Evolutionary conservation across 768 basidiomycete species (phyloP), one percentile per base, ranked within the genome.

Genomic region (Saitozyma sp.): DNA sequence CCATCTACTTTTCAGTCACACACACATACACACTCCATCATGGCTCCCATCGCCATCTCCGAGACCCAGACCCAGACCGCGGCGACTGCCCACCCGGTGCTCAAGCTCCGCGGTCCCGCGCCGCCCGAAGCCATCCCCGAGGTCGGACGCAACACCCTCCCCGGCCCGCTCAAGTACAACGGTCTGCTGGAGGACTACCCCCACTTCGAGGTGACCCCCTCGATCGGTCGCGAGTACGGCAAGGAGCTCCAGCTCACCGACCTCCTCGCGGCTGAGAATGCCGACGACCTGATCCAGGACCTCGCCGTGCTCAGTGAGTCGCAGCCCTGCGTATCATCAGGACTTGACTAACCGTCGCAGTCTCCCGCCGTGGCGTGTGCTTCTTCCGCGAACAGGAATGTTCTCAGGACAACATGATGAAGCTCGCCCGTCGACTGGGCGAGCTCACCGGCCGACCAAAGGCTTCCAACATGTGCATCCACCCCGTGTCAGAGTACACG

Each of bases 191-290:
- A 79, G 50, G 17, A 63, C 29, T 76, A 61, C 58, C 43, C 20
- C 16, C 65, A 69, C 13, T 68, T 69, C 39, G 76, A 80, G 37
- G 63, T 74, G n/a, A 87, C 86, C 2, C 81, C 85, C 2, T 82
- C 83, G 62, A 83, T 87, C 59, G 86, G 86, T n/a, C 84, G 85
- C 8, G 79, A 83, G 43, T 86, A 86, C 76, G 69, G 78, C 68
- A 71, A 77, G 37, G 76, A 81, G 37, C 77, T 83, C 11, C 85
- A 86, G 70, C 81, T 86, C 13, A 81, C 82, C 4, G 67, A 79
- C 11, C 67, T 86, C 7, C 82, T 87, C 39, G 65, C 75, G 0
- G 82, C 82, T 1, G 73, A 79, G 7, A 82, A 85, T 68, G 73
- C 83, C 8, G 85, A 86, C 65, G 82, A 83, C 62, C 77, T 85